Base-by-base conservation (phyloP, 169 alveolate genomes). In the Plasmodium blacklocki region DNA sequence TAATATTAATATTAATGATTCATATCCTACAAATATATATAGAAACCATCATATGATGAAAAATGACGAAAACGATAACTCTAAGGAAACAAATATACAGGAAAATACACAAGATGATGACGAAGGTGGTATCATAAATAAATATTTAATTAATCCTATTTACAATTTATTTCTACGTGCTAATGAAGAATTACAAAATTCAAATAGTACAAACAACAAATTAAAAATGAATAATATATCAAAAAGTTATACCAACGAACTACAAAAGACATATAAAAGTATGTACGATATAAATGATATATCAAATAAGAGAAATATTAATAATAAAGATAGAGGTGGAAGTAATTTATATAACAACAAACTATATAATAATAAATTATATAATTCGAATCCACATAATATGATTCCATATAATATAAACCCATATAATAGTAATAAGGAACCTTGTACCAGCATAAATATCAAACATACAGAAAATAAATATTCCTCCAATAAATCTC, bases 271-370 rank as follows among this genome's bases (percentile, higher is more conserved):
- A 26, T 66, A 80, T 56, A 80, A 60, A 68, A 62, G 73, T 9
- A 56, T 80, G 90, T 80, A 80, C 47, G 90, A 80, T 50, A 68
- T 80, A 49, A 68, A 67, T 68, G 90, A 68, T 15, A 15, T 8
- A 8, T 58, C 74, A 21, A 32, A 80, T 54, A 50, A 49, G 32
- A 15, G 15, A 59, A 74, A 19, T 2, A 5, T 6, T 32, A 15
- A 47, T 11, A 21, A 15, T 21, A 59, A 26, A 8, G 23, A 12
- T 14, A 74, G 15, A 39, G 0, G 5, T 59, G 21, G 15, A 32
- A 26, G 19, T 18, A 19, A 32, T 29, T 47, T 63, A 21, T 29
- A 43, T 63, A 47, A 12, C 29, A 59, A 39, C 23, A 73, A 54
- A 9, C 4, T 6, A 63, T 45, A 21, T 56, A n/a, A 32, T 32